Evolutionary conservation across 495 filamentous ascomycete species (phyloP).

Genomic region (Evernia prunastri): DNA sequence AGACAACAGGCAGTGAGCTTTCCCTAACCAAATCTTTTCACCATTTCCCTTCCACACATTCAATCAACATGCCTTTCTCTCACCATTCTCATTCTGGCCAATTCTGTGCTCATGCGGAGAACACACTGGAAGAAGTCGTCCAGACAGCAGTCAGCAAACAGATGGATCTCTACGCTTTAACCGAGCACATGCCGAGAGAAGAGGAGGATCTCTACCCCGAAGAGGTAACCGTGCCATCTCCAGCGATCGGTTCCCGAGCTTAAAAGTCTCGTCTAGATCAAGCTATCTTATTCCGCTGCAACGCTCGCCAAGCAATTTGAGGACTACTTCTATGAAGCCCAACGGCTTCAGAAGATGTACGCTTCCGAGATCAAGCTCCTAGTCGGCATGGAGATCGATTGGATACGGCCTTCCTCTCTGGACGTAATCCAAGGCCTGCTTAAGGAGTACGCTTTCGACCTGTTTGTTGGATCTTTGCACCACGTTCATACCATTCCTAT

Average conservation of each 20-base stretch:
- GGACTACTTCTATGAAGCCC: slow-evolving; percentile 64
- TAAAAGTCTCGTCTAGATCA: slow-evolving; percentile 31
- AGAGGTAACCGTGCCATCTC: slow-evolving; percentile 52
- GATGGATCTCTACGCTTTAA: slow-evolving; percentile 78
- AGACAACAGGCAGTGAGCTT: not conserved
- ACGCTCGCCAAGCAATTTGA: slow-evolving; percentile 52
- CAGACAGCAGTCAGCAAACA: slow-evolving; percentile 67
- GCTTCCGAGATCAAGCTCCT: slow-evolving; percentile 65
- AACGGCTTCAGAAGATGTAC: slow-evolving; percentile 64
- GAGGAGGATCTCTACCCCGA: slow-evolving; percentile 82
- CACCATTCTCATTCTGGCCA: slow-evolving; percentile 98
- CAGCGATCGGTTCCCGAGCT: not conserved
- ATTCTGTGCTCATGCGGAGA: slow-evolving; percentile 87
- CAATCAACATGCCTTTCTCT: slow-evolving; percentile 79
- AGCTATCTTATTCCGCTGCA: slow-evolving; percentile 33
- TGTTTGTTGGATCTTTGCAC: slow-evolving; percentile 87
- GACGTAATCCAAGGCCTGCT: slow-evolving; percentile 53
- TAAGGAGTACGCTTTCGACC: slow-evolving; percentile 59
- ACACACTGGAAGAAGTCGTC: slow-evolving; percentile 78
- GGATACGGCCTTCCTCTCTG: slow-evolving; percentile 65
- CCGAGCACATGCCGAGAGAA: slow-evolving; percentile 93
- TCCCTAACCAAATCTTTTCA: not conserved
- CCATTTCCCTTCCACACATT: not conserved
- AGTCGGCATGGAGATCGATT: slow-evolving; percentile 89
- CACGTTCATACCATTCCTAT: slow-evolving; percentile 82